Base-by-base conservation (phyloP, 495 filamentous ascomycete genomes). In the Podospora fimiseda region DNA sequence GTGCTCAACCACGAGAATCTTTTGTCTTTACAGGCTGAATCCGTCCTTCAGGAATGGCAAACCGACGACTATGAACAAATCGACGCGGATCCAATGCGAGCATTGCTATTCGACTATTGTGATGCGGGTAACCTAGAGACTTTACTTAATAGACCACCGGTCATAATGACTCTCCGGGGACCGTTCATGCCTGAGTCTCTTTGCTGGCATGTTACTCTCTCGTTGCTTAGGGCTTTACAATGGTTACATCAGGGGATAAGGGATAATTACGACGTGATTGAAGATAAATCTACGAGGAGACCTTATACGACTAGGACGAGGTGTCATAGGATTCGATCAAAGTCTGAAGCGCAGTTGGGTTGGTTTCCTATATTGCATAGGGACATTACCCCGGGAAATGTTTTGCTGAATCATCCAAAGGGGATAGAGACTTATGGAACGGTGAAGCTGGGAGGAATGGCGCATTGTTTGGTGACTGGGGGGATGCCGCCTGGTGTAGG, bases 381-480 rank as follows among this genome's bases (percentile, higher is more conserved):
- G 20, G 62, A 70, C 40, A 60, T 80, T 33, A 52, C 23, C 21
- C 62, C 74, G 0, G 53, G 54, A 21, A 78, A 74, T 40, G 68
- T 80, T 30, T 74, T 70, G 49, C 52, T 80, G 49, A 57, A 67
- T 58, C 64, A 70, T 24, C 70, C 74, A 6, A 57, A 60, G n/a
- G 70, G 70, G 13, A 50, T 48, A 2, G 75, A 80, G 63, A 73
- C 66, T 46, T 79, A 77, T 40, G 75, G 74, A 1, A 40, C 50
- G 3, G 76, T 74, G 47, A 79, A 76, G 63, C 48, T 80, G 43
- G 75, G 75, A 21, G 66, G 71, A 15, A 76, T 75, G 39, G 44
- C 51, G 15, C 51, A 45, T 3, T 59, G 70, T 9, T 62, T 56
- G 21, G 62, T 75, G 16, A 63, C 61, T 27, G 67, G 62, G 18